Conservation (phyloP, 2,329 filamentous ascomycete species). For the Fusarium virguliforme region DNA sequence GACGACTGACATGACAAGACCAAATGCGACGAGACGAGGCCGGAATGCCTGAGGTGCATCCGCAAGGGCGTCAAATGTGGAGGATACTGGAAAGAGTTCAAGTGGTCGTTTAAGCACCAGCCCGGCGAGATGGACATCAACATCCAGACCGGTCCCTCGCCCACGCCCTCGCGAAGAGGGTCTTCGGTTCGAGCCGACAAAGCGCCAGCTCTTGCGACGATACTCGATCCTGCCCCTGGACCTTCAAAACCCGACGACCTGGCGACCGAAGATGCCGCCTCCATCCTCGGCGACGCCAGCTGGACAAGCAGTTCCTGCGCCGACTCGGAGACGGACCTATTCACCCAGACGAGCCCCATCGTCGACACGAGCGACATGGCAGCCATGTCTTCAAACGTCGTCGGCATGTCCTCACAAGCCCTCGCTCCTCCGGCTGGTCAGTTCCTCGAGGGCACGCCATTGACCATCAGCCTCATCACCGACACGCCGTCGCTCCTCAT, state of each 20-base stretch:
- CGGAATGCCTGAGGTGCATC: slow-evolving; percentile 49
- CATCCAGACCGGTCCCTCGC: slow-evolving; percentile 26
- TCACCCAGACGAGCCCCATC: slow-evolving; percentile 27
- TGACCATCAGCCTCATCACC: slow-evolving; percentile 45
- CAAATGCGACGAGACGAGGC: slow-evolving; percentile 54
- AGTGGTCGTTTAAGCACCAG: slow-evolving; percentile 63
- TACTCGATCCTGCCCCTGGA: not conserved
- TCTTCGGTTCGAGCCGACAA: slow-evolving; percentile 31
- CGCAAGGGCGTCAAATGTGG: slow-evolving; percentile 52
- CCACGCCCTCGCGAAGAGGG: slow-evolving; percentile 21
- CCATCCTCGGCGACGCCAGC: slow-evolving; percentile 29
- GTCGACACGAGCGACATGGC: slow-evolving; percentile 5
- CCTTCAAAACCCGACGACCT: slow-evolving; percentile 25
- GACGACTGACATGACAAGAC: slow-evolving; percentile 37
- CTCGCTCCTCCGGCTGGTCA: slow-evolving; percentile 29
- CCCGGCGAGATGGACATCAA: slow-evolving; percentile 41
- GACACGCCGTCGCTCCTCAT: slow-evolving; percentile 57
- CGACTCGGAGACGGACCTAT: slow-evolving; percentile 35
- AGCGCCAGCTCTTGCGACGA: not conserved
- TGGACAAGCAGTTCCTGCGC: slow-evolving; percentile 40
- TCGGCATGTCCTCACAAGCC: slow-evolving; percentile 24
- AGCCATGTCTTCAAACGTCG: slow-evolving; percentile 18
- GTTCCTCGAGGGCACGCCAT: slow-evolving; percentile 35
- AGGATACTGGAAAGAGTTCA: slow-evolving; percentile 54
- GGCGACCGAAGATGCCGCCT: slow-evolving; percentile 14